Percentiles rank a stretch among this genome's conserved stretches.
Conservation (phyloP, 805 yeast species). For the Saccharomycopsis fermentans region DNA sequence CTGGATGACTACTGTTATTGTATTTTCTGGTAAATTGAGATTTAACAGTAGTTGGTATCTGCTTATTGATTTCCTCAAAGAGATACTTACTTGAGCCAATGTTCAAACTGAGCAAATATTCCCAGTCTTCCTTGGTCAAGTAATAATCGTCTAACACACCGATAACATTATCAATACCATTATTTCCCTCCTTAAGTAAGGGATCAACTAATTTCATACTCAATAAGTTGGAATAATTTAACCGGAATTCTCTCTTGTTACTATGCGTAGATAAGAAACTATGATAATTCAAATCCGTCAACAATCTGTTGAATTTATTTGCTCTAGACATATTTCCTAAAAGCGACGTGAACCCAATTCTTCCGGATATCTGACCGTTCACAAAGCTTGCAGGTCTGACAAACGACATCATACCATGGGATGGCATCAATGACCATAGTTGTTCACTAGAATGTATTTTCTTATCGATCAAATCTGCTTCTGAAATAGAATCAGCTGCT, state of each 20-base stretch:
- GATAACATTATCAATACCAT: constrained; percentile 57
- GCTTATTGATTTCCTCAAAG: constrained; percentile 41
- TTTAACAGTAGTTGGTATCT: constrained; percentile 68
- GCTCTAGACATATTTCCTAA: constrained; percentile 83
- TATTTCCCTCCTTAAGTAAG: constrained; percentile 42
- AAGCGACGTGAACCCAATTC: constrained; percentile 77
- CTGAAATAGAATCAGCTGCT: constrained; percentile 85
- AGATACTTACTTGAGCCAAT: constrained; percentile 43
- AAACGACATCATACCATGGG: constrained; percentile 80
- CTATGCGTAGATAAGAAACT: constrained; percentile 73
- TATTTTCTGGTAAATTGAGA: constrained; percentile 81
- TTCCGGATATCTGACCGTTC: constrained; percentile 58
- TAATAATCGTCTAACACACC: constrained; percentile 76
- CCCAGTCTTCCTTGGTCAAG: constrained; percentile 89
- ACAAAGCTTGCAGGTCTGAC: constrained; percentile 69
- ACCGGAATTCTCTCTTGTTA: constrained; percentile 60
- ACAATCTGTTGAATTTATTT: constrained; percentile 63
- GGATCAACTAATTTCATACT: constrained; percentile 50
- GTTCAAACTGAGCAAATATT: constrained; percentile 70
- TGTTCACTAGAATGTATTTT: constrained; percentile 85
- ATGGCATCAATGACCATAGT: constrained; percentile 87
- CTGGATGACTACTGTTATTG: constrained; percentile 69
- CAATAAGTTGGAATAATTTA: constrained; percentile 64
- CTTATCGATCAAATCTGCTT: constrained; percentile 70
- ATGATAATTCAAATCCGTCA: constrained; percentile 85